Percentiles rank a stretch among this genome's conserved stretches.
phyloP scores from a whole-genome alignment of 257 asterid species.

The Salvia miltiorrhiza region DNA sequence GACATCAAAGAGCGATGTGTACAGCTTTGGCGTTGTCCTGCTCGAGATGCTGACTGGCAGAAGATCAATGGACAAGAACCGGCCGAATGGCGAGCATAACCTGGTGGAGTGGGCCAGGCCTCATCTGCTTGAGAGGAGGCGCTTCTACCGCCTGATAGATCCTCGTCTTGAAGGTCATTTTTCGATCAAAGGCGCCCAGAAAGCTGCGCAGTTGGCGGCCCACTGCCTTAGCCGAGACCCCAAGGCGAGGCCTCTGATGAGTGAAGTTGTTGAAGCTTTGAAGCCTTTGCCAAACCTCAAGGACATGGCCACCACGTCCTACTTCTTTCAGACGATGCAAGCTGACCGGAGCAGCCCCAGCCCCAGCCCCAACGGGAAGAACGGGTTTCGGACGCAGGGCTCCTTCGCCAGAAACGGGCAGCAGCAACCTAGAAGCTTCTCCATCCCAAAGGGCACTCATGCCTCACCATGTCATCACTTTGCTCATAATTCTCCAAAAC shows the following conservation, averaged over 20 bases:
- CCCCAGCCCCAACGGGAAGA: conserved; percentile 55
- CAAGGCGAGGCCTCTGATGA: conserved; percentile 80
- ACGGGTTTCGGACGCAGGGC: conserved; percentile 43
- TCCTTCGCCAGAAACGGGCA: conserved; percentile 60
- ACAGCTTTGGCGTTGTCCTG: conserved; percentile 91
- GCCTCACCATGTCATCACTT: conserved; percentile 76
- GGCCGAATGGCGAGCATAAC: conserved; percentile 91
- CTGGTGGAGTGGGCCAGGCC: conserved; percentile 98
- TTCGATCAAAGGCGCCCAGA: conserved; percentile 89
- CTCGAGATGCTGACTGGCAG: conserved; percentile 92
- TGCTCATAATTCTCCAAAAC: conserved; percentile 72
- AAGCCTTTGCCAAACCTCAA: conserved; percentile 84
- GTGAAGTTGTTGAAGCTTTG: conserved; percentile 82
- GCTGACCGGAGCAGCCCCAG: conserved; percentile 58
- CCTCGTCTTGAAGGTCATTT: conserved; percentile 95
- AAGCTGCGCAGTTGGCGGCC: conserved; percentile 91
- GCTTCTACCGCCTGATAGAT: conserved; percentile 77
- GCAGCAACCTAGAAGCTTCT: conserved; percentile 70
- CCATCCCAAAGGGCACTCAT: conserved; percentile 61
- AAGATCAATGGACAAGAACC: conserved; percentile 94
- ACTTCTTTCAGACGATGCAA: conserved; percentile 75
- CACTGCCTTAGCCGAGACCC: conserved; percentile 85
- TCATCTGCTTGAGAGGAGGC: conserved; percentile 70
- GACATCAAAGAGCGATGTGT: conserved; percentile 89
- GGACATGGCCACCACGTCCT: conserved; percentile 95